These are phyloP conservation scores for Penicillium atrosanguineum DNA, from an alignment of 495 filamentous ascomycete species.

Conservation along the genomic window DNA sequence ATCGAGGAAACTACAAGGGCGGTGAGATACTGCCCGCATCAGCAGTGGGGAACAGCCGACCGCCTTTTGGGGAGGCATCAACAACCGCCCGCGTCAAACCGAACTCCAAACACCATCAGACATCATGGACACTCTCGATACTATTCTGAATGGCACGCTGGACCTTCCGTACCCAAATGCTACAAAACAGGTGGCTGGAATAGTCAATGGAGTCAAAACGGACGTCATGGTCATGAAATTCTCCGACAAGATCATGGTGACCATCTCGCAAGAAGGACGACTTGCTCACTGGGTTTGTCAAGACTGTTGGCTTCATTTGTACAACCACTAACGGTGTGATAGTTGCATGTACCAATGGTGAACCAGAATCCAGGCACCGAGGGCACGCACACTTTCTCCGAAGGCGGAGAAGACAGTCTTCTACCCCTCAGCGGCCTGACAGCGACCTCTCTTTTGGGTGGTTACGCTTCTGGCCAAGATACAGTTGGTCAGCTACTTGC, in stretches of 20 bases:
- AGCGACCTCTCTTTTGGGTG: slow-evolving; percentile 86
- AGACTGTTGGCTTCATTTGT: neutral
- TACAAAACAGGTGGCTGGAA: slow-evolving; percentile 62
- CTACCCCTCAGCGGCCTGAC: slow-evolving; percentile 80
- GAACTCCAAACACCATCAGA: neutral
- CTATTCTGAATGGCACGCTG: slow-evolving; percentile 32
- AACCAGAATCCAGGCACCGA: slow-evolving; percentile 58
- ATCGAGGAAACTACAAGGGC: slow-evolving; percentile 17
- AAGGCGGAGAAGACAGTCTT: slow-evolving; percentile 55
- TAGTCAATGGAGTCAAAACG: slow-evolving; percentile 66
- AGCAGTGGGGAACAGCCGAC: slow-evolving; percentile 20
- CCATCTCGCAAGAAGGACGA: slow-evolving; percentile 80
- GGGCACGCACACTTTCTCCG: slow-evolving; percentile 41
- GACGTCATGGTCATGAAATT: slow-evolving; percentile 70
- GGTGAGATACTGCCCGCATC: slow-evolving; percentile 21
- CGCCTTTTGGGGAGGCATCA: slow-evolving; percentile 15
- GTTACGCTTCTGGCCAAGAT: slow-evolving; percentile 72
- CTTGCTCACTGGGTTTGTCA: slow-evolving; percentile 84
- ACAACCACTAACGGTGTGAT: slow-evolving; percentile 12
- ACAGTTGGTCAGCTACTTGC: slow-evolving; percentile 83
- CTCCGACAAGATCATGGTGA: slow-evolving; percentile 89
- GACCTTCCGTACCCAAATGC: slow-evolving; percentile 71
- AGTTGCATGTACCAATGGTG: slow-evolving; percentile 88
- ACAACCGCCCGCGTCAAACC: slow-evolving; percentile 1
- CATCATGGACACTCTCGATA: slow-evolving; percentile 34